These are phyloP conservation scores for Comarum palustre DNA, from an alignment of 306 rosid genomes.

Conservation along the genomic window DNA sequence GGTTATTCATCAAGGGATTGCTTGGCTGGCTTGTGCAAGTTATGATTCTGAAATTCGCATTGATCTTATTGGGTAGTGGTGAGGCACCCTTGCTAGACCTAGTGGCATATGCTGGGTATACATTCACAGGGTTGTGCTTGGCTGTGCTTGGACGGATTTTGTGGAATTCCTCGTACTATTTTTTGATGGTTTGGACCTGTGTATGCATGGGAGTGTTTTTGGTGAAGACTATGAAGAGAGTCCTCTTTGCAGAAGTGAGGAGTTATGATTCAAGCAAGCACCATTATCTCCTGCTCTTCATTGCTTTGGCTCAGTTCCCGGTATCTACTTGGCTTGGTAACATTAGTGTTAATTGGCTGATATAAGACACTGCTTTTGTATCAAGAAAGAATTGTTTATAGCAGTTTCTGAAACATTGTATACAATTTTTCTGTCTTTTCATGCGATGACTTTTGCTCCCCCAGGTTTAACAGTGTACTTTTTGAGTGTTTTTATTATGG, in stretches of 20 bases:
- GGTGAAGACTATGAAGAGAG: conserved; percentile 96
- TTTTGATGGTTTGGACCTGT: conserved; percentile 88
- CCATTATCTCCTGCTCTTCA: conserved; percentile 87
- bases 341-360: conserved; percentile 80
- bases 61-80: conserved; percentile 75
- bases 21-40: conserved; percentile 93
- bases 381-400: conserved; percentile 9
- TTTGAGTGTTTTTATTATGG: not conserved
- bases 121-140: conserved; percentile 78
- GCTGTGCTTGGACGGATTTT: conserved; percentile 72
- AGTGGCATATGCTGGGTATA: conserved; percentile 79
- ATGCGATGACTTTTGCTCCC: not conserved
- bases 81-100: conserved; percentile 86
- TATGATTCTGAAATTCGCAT: conserved; percentile 57
- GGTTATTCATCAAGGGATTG: conserved; percentile 88
- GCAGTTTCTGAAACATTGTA: conserved; percentile 14
- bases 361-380: conserved; percentile 35
- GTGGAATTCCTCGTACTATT: conserved; percentile 63
- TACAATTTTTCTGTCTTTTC: conserved; percentile 13
- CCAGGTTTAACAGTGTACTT: not conserved
- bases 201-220: conserved; percentile 90
- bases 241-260: conserved; percentile 85
- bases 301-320: conserved; percentile 90
- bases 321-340: conserved; percentile 93
- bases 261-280: conserved; percentile 84